Evolutionary conservation across 2,329 filamentous ascomycete species (phyloP).

Genomic region (Penicillium capsulatum): DNA sequence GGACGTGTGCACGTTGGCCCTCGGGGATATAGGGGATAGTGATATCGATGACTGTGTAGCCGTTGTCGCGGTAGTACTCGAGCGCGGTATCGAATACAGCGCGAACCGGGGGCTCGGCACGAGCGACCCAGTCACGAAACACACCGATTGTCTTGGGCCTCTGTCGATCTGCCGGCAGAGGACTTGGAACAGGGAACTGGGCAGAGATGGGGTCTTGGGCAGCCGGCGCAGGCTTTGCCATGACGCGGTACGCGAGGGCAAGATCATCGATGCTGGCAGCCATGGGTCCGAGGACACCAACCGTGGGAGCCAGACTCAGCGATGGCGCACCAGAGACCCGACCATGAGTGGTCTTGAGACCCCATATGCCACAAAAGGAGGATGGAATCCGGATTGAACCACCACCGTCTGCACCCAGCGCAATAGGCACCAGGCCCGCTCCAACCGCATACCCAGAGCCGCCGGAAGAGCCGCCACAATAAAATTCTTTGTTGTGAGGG

Average conservation of each 20-base stretch:
- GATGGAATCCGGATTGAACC: constrained; percentile 71
- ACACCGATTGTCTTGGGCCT: constrained; percentile 65
- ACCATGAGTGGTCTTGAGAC: constrained; percentile 73
- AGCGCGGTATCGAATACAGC: constrained; percentile 60
- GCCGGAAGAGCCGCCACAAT: constrained; percentile 75
- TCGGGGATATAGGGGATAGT: constrained; percentile 58
- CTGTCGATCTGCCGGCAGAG: constrained; percentile 28
- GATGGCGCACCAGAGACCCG: constrained; percentile 60
- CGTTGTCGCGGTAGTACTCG: constrained; percentile 46
- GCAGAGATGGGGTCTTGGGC: constrained; percentile 54
- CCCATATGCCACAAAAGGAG: constrained; percentile 74
- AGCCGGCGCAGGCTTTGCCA: constrained; percentile 65
- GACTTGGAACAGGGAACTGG: constrained; percentile 56
- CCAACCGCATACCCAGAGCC: constrained; percentile 68
- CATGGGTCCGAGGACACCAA: constrained; percentile 69
- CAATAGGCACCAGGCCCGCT: constrained; percentile 66
- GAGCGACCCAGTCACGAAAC: constrained; percentile 64
- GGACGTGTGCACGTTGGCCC: constrained; percentile 70
- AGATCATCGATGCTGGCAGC: constrained; percentile 73
- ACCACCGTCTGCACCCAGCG: constrained; percentile 70
- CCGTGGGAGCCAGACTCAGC: constrained; percentile 56
- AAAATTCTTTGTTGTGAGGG: constrained; percentile 71
- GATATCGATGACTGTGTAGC: constrained; percentile 46
- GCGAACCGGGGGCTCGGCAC: constrained; percentile 61
- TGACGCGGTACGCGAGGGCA: constrained; percentile 74